phyloP scores from a whole-genome alignment of 345 rosid species.

The Erucastrum elatum region DNA sequence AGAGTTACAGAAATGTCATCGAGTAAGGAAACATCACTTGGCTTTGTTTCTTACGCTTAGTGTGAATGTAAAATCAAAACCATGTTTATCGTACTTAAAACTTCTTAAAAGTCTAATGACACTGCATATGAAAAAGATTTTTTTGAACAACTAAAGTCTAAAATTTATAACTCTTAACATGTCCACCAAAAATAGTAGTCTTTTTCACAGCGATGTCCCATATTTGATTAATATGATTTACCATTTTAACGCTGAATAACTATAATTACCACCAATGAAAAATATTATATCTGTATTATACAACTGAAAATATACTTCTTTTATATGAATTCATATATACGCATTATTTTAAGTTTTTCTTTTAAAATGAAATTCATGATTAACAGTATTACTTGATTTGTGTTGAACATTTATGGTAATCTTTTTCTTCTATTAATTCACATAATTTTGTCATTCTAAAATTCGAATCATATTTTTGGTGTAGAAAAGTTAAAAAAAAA shows the following conservation, averaged over 20 bases:
- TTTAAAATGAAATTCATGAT: too few relatives aligned
- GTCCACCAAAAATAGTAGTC: neutral
- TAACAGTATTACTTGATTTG: too few relatives aligned
- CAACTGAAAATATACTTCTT: too few relatives aligned
- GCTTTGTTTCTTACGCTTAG: slow-evolving; percentile 8
- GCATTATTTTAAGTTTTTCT: too few relatives aligned
- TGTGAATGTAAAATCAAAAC: slow-evolving; percentile 13
- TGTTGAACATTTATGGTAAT: too few relatives aligned
- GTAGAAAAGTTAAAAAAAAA: too few relatives aligned
- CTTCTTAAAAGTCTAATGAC: neutral
- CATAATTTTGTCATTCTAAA: too few relatives aligned
- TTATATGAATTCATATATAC: too few relatives aligned
- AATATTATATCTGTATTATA: too few relatives aligned
- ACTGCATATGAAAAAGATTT: neutral
- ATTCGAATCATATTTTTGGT: too few relatives aligned
- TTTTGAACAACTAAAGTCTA: neutral
- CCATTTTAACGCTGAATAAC: neutral
- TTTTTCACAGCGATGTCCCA: neutral
- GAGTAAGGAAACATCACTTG: slow-evolving; percentile 34
- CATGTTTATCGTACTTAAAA: neutral
- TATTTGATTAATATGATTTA: neutral
- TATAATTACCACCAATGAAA: too few relatives aligned
- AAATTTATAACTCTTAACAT: neutral
- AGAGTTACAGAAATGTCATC: slow-evolving; percentile 35
- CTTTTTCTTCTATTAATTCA: too few relatives aligned